phyloP scores from a whole-genome alignment of 176 grass and related monocot species.

The Aegilops umbellulata region DNA sequence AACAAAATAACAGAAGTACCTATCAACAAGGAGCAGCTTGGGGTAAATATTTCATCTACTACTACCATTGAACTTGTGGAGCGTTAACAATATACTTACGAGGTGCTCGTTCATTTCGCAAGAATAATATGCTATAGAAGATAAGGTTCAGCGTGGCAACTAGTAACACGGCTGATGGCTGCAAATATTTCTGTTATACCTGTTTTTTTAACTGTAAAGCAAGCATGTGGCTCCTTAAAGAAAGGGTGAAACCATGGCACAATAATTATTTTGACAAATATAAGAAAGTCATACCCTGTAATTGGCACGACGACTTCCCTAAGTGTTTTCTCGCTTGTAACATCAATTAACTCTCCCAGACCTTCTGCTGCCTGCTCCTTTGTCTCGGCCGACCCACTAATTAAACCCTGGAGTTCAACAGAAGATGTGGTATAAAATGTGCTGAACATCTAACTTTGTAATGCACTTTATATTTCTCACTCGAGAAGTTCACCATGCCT shows the following conservation, averaged over 20 bases:
- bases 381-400: slow-evolving; percentile 87
- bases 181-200: background rate
- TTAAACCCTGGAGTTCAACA: slow-evolving; percentile 73
- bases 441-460: slow-evolving; percentile 6
- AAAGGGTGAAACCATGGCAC: background rate
- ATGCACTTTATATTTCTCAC: slow-evolving; percentile 4
- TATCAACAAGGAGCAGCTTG: slow-evolving; percentile 3
- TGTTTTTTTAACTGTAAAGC: background rate
- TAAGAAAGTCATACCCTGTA: slow-evolving; percentile 71
- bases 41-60: background rate
- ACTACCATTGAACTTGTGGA: background rate
- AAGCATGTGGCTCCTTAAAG: background rate
- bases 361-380: slow-evolving; percentile 93
- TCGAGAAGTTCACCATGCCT: background rate
- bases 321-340: slow-evolving; percentile 89
- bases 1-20: background rate
- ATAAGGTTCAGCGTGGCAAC: background rate
- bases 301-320: slow-evolving; percentile 92
- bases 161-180: background rate
- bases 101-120: background rate
- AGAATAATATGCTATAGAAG: background rate
- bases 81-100: background rate
- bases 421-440: slow-evolving; percentile 20
- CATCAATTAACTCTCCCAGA: slow-evolving; percentile 91
- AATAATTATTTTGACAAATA: slow-evolving; percentile 22